Evolutionary conservation across 176 grass and related monocot genomes (phyloP).

Genomic region (Chloris gayana): DNA sequence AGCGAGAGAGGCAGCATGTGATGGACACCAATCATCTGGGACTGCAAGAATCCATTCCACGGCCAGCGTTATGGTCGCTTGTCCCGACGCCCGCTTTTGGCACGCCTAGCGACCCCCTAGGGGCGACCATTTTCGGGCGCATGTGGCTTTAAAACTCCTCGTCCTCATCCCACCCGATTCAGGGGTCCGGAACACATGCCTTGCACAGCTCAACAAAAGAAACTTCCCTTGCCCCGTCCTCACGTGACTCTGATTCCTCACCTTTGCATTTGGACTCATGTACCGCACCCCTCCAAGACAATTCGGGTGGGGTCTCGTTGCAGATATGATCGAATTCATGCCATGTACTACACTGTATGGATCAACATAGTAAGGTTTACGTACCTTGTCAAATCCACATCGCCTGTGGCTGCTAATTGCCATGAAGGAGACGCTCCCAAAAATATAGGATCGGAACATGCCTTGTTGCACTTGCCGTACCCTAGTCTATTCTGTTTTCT

Average conservation of each 20-base stretch:
- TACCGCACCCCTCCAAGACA: not conserved
- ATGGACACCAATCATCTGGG: not conserved
- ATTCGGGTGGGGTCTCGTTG: not conserved
- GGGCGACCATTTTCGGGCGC: not conserved
- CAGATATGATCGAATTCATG: too few species aligned
- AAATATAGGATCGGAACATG: constrained; percentile 3
- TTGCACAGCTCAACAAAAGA: not conserved
- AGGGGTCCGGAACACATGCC: not conserved
- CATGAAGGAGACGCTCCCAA: not conserved
- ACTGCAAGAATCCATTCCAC: not conserved
- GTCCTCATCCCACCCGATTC: not conserved
- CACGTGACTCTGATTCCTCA: not conserved
- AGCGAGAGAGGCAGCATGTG: not conserved
- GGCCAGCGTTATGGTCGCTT: constrained; percentile 34
- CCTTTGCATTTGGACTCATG: too few species aligned
- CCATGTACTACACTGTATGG: too few species aligned
- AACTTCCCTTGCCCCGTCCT: not conserved
- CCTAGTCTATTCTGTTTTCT: constrained; percentile 14
- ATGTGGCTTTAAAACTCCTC: not conserved
- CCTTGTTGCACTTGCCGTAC: constrained; percentile 3
- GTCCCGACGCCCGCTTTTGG: constrained; percentile 42
- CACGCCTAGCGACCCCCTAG: not conserved
- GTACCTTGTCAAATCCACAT: constrained; percentile 18
- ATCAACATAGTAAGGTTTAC: too few species aligned
- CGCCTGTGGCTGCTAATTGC: not conserved